phyloP scores from a whole-genome alignment of 257 asterid genomes.

The Solanum sitiens region DNA sequence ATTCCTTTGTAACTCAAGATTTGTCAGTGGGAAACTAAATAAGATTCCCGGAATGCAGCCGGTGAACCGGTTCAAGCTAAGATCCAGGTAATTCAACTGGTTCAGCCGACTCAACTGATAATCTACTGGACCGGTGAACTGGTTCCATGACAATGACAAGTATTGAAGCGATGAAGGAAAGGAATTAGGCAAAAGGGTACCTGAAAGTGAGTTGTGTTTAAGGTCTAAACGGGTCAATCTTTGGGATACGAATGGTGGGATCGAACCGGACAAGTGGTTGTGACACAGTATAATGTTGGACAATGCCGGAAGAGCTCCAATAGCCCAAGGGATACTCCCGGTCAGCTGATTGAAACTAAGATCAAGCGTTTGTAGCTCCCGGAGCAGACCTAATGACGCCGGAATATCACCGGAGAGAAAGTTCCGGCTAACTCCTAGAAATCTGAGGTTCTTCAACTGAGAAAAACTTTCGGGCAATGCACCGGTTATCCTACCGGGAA shows the following conservation, averaged over 20 bases:
- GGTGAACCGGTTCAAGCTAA: slow-evolving; percentile 69
- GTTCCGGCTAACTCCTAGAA: slow-evolving; percentile 50
- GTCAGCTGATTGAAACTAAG: slow-evolving; percentile 66
- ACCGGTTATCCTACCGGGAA: slow-evolving; percentile 66
- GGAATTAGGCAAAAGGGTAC: slow-evolving; percentile 35
- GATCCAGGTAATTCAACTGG: slow-evolving; percentile 57
- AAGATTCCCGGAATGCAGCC: slow-evolving; percentile 54
- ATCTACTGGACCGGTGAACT: slow-evolving; percentile 61
- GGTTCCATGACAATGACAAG: slow-evolving; percentile 74
- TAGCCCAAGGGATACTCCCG: slow-evolving; percentile 44
- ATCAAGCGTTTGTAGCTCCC: slow-evolving; percentile 49
- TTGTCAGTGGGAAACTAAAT: slow-evolving; percentile 50
- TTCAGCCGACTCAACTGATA: slow-evolving; percentile 25
- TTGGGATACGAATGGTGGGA: slow-evolving; percentile 55
- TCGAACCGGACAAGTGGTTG: slow-evolving; percentile 48
- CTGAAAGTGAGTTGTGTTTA: slow-evolving; percentile 67
- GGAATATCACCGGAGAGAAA: slow-evolving; percentile 53
- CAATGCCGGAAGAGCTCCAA: slow-evolving; percentile 36
- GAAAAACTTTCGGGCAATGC: slow-evolving; percentile 40
- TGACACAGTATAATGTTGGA: slow-evolving; percentile 48
- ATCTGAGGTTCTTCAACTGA: slow-evolving; percentile 28
- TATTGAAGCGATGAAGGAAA: slow-evolving; percentile 66
- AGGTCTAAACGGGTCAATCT: slow-evolving; percentile 69
- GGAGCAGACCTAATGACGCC: slow-evolving; percentile 39
- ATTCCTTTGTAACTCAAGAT: slow-evolving; percentile 71